phyloP scores from a whole-genome alignment of 1,284 basidiomycete species.

The Ustilago crameri region DNA sequence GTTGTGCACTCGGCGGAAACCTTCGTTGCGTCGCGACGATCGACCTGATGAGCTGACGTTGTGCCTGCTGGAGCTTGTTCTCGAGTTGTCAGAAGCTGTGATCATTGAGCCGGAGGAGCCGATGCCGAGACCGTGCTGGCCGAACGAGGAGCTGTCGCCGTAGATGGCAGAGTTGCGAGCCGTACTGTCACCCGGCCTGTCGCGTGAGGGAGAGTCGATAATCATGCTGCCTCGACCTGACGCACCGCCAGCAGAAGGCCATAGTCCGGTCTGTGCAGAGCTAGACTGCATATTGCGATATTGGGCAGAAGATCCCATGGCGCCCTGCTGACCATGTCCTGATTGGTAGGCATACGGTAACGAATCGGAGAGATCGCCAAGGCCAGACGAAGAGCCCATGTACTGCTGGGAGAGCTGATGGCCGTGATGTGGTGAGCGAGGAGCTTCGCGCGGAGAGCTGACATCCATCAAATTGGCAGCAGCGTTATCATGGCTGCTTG shows the following conservation, averaged over 20 bases:
- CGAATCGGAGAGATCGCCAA: conserved; percentile 40
- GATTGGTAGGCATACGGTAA: conserved; percentile 46
- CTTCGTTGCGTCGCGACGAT: conserved; percentile 43
- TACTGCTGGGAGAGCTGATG: conserved; percentile 34
- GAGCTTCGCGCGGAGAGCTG: conserved; percentile 20
- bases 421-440: conserved; percentile 32
- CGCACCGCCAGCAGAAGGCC: conserved; percentile 18
- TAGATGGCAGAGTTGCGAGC: conserved; percentile 43
- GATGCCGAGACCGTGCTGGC: conserved; percentile 41
- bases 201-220: conserved; percentile 21
- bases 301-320: conserved; percentile 4
- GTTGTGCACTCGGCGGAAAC: conserved; percentile 61
- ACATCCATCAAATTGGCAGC: conserved; percentile 39
- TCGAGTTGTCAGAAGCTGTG: conserved; percentile 47
- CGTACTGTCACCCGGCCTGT: conserved; percentile 29
- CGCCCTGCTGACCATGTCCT: conserved; percentile 21
- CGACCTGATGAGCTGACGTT: conserved; percentile 18
- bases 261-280: conserved; percentile 13
- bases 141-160: conserved; percentile 26
- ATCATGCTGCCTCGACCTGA: conserved; percentile 43
- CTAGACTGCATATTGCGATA: conserved; percentile 14
- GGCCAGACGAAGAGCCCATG: conserved; percentile 14
- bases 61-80: conserved; percentile 23
- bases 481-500: conserved; percentile 18
- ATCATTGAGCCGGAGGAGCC: conserved; percentile 38